Percentiles rank a stretch among this genome's conserved stretches.
These are phyloP conservation scores for Colletotrichum spaethianum DNA, from an alignment of 2,329 filamentous ascomycete genomes.

Conservation along the genomic window DNA sequence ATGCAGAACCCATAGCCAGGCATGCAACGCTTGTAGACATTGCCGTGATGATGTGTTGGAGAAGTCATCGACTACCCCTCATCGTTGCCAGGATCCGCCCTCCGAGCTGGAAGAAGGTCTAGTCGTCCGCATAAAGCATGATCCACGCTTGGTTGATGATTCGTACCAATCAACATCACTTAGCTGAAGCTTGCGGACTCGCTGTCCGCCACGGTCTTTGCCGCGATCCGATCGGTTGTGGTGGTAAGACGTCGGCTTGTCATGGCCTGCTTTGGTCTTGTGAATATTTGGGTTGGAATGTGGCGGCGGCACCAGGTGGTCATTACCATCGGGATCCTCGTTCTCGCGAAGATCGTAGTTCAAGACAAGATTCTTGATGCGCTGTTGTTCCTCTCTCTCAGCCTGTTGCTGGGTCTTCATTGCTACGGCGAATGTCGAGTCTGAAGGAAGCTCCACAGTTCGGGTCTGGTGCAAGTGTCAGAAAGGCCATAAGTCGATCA, in stretches of 20 bases:
- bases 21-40: slow-evolving; percentile 24
- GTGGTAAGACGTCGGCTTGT: slow-evolving; percentile 64
- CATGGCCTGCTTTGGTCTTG: slow-evolving; percentile 61
- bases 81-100: slow-evolving; percentile 8
- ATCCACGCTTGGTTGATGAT: slow-evolving; percentile 43
- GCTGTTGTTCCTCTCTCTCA: slow-evolving; percentile 95
- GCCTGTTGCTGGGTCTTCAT: slow-evolving; percentile 97
- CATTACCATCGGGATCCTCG: slow-evolving; percentile 84
- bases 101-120: slow-evolving; percentile 2
- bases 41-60: slow-evolving; percentile 10
- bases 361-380: slow-evolving; percentile 97
- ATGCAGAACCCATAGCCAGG: slow-evolving; percentile 7
- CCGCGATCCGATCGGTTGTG: slow-evolving; percentile 69
- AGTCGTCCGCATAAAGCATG: slow-evolving; percentile 4
- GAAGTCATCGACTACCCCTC: slow-evolving; percentile 7
- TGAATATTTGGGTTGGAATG: slow-evolving; percentile 66
- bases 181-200: slow-evolving; percentile 90
- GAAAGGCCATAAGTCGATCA: slow-evolving; percentile 10
- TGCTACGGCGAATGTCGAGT: slow-evolving; percentile 94
- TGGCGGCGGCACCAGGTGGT: slow-evolving; percentile 60
- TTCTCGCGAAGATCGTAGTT: slow-evolving; percentile 94
- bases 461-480: slow-evolving; percentile 74
- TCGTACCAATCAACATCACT: slow-evolving; percentile 97
- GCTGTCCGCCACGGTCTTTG: slow-evolving; percentile 81
- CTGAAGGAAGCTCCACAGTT: slow-evolving; percentile 88